Conservation (phyloP, 2,329 filamentous ascomycete genomes). For the Cladosporium sp. region DNA sequence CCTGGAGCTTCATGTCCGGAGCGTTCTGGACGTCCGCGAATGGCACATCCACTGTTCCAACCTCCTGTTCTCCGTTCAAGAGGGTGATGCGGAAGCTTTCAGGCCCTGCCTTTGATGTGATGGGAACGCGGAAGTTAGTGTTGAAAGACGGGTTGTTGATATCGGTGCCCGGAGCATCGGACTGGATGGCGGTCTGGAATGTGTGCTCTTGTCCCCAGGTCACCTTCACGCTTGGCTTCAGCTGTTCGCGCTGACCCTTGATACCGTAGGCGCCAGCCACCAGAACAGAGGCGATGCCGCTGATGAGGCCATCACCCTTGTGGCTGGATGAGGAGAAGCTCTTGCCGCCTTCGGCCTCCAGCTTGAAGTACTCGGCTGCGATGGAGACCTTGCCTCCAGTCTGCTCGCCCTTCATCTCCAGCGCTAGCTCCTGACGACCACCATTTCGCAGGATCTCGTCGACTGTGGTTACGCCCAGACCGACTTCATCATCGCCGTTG, state of each 20-base stretch:
- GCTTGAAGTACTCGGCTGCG: conserved; percentile 44
- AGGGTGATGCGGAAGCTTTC: conserved; percentile 39
- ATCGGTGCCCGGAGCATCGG: conserved; percentile 48
- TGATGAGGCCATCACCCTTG: conserved; percentile 36
- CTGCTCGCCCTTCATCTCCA: conserved; percentile 41
- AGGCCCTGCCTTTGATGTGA: conserved; percentile 37
- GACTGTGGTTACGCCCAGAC: conserved; percentile 43
- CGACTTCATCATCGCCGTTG: conserved; percentile 47
- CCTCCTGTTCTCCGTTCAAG: conserved; percentile 39
- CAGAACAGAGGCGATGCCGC: conserved; percentile 47
- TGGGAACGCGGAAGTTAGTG: conserved; percentile 46
- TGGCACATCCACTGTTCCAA: conserved; percentile 39
- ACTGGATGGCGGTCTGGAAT: conserved; percentile 46
- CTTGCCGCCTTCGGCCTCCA: conserved; percentile 39
- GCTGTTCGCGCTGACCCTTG: conserved; percentile 45
- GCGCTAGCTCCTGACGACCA: conserved; percentile 43
- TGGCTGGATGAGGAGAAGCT: conserved; percentile 35
- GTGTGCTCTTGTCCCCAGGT: conserved; percentile 42
- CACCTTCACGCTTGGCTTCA: conserved; percentile 50
- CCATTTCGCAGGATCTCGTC: conserved; percentile 43
- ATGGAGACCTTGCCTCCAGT: conserved; percentile 41
- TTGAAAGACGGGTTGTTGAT: conserved; percentile 53
- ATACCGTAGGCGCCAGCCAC: conserved; percentile 46
- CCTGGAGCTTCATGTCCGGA: conserved; percentile 35
- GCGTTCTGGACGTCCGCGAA: conserved; percentile 39